Evolutionary conservation across 306 rosid species (phyloP), one percentile per base, ranked within the genome.

Genomic region (Cicer pinnatifidum): DNA sequence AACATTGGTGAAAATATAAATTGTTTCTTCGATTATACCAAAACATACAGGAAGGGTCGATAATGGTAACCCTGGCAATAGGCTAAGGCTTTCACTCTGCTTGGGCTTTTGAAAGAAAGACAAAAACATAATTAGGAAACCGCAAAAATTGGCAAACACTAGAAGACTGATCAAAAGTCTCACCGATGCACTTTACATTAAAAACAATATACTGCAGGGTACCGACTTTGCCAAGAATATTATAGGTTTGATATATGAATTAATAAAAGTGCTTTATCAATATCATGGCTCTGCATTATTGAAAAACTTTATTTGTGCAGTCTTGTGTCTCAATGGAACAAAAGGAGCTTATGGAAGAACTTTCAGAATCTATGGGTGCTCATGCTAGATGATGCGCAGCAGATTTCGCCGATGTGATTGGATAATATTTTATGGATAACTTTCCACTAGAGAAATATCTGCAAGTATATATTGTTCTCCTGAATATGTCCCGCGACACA

Each of bases 281-380:
- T 19, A 11, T 38, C 59, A 37, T 8, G 33, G 53, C 23, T 58
- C 7, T 46, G 37, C 61, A 17, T 76, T 71, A 58, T 67, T 52
- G 64, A 44, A 41, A 52, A 5, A 1, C 46, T 35, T 74, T 71
- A 16, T 85, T 84, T 79, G 54, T 72, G 80, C 87, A 94, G 99
- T 83, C 96, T 48, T 94, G 99, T 79, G 84, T 23, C 53, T 1
- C 97, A 53, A 50, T 74, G 82, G 96, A 94, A 78, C 99, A 94
- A 83, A 90, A 84, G 86, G 97, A 91, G 48, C 92, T 91, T 10
- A 86, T 91, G 71, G 99, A 94, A 85, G 99, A 91, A 85, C 97
- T 94, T 58, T 96, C 91, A 23, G 89, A 80, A 52, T 89, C 97
- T 12, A 75, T 70, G n/a, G 84, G 85, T 61, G 91, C 92, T 78